Base-by-base conservation (phyloP, 1,284 basidiomycete species). In the Tetrapyrgos nigripes region DNA sequence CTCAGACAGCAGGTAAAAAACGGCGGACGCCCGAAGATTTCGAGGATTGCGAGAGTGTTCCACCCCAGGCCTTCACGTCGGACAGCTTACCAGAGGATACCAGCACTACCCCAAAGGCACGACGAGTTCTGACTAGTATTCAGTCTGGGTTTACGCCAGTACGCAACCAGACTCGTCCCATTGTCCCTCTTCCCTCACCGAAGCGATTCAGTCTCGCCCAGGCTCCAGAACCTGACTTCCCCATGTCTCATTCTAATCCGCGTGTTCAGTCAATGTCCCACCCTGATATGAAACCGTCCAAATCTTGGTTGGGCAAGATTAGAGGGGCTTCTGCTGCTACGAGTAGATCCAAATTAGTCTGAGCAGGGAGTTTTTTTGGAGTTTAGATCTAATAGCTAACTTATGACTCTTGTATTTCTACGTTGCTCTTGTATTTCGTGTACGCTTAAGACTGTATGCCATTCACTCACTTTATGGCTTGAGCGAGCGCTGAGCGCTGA, bases 121-220 rank as follows among this genome's bases (percentile, higher is more conserved):
- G 85, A 58, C 79, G 84, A 62, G 79, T 83, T 54, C 65, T 86
- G 50, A 86, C 82, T 59, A 81, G 78, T 53, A 71, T 83, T 47
- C 83, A 87, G 52, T 78, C 83, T 9, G 86, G 90, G 3, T 92
- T 92, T 69, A 92, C 90, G 1, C 91, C 91, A 4, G 78, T 85
- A 26, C 83, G 90, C 21, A 78, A 79, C 59, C 76, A 79, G 45
- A 72, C 68, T 53, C 81, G 81, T 55, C 77, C 79, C 10, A 68
- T 71, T 23, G 59, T 70, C 33, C 66, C 76, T 35, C 66, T 76
- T 59, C 68, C 79, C 17, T 84, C 85, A 26, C 83, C 85, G 17
- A 77, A 77, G 64, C 78, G 77, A 58, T 69, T 75, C 43, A 63
- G 65, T 37, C 67, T 69, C 44, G 58, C 72, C 17, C 37, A 40